These are phyloP conservation scores for Diddensiella transvaalensis DNA, from an alignment of 805 yeast species.

Conservation along the genomic window DNA sequence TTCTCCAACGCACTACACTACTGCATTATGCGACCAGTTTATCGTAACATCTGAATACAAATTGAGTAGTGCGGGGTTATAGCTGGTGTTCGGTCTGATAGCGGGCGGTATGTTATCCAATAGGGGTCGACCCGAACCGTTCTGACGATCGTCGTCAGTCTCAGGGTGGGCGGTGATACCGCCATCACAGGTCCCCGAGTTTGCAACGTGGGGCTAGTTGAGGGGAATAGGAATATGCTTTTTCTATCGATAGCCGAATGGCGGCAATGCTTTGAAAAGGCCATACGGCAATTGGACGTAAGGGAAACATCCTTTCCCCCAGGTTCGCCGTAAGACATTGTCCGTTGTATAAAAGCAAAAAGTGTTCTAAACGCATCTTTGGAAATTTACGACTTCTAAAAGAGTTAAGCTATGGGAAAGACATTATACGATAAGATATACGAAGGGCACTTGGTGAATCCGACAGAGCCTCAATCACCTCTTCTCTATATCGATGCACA, in stretches of 20 bases:
- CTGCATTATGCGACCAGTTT: too few relatives aligned
- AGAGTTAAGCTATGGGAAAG: neutral
- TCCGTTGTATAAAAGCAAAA: neutral
- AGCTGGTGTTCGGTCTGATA: neutral
- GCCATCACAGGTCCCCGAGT: neutral
- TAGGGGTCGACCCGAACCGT: neutral
- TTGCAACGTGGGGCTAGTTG: neutral
- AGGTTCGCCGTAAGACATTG: neutral
- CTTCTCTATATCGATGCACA: slow-evolving; percentile 92
- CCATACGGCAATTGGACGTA: too few relatives aligned
- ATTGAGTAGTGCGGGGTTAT: too few relatives aligned
- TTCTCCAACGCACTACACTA: too few relatives aligned
- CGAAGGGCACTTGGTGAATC: slow-evolving; percentile 87
- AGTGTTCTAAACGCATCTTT: too few relatives aligned
- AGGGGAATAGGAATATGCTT: too few relatives aligned
- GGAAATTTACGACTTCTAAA: too few relatives aligned
- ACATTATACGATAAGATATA: slow-evolving; percentile 95
- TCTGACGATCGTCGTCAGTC: neutral
- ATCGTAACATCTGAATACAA: too few relatives aligned
- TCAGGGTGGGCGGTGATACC: neutral
- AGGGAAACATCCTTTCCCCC: too few relatives aligned
- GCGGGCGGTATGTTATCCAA: neutral
- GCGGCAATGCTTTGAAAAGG: too few relatives aligned
- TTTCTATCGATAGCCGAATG: too few relatives aligned
- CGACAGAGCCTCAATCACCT: slow-evolving; percentile 74